Conservation (phyloP, 148 eudicot genomes). For the Rhododendron kiyosumense region DNA sequence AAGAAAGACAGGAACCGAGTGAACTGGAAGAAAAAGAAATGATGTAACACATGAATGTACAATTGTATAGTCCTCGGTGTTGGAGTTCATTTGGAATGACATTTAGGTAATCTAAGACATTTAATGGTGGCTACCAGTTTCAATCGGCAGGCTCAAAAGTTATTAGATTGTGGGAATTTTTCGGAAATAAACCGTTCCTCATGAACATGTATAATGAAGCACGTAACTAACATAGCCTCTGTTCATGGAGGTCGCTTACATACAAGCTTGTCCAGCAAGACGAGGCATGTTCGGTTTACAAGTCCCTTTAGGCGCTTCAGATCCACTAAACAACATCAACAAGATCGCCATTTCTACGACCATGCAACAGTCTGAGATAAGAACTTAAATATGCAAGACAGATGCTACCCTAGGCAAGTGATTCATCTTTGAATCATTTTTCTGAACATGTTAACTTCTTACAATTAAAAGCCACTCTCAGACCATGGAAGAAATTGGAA, state of each 20-base stretch:
- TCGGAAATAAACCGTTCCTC: background rate
- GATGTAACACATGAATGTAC: background rate
- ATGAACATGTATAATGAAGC: background rate
- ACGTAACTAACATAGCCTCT: too few species aligned
- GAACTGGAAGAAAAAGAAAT: background rate
- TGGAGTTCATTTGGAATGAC: background rate
- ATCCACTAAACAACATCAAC: background rate
- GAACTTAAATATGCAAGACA: background rate
- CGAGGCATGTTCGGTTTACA: background rate
- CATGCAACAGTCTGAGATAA: background rate
- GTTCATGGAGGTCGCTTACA: too few species aligned
- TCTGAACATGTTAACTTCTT: background rate
- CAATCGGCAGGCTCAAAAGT: background rate
- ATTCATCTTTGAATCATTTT: background rate
- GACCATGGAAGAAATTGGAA: conserved; percentile 5
- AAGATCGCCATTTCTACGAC: background rate
- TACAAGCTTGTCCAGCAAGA: too few species aligned
- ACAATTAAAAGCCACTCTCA: background rate
- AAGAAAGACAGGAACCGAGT: background rate
- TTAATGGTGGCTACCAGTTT: background rate
- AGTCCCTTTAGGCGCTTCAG: background rate
- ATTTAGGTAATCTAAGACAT: background rate
- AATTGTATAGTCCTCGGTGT: background rate
- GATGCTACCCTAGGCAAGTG: background rate
- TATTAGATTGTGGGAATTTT: background rate